Percentiles rank a stretch among this genome's conserved stretches.
These are phyloP conservation scores for Orbilia oligospora DNA, from an alignment of 2,329 filamentous ascomycete species.

Conservation along the genomic window DNA sequence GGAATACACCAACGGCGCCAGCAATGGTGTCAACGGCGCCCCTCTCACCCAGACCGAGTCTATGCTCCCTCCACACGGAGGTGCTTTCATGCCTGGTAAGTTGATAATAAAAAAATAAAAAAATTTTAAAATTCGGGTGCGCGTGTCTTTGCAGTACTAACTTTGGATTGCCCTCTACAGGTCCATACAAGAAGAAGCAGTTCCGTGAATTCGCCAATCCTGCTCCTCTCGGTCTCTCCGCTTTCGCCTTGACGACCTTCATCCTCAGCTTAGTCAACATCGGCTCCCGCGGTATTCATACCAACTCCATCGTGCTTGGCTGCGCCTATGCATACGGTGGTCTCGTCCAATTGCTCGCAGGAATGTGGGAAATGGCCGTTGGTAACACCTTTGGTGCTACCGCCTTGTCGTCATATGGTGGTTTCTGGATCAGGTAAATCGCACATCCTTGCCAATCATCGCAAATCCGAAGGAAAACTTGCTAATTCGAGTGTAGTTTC, in stretches of 20 bases:
- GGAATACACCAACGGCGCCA: constrained; percentile 54
- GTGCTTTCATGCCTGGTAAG: constrained; percentile 79
- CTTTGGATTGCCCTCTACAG: constrained; percentile 8
- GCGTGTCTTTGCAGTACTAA: constrained; percentile 11
- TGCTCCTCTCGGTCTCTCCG: constrained; percentile 80
- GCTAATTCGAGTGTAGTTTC: constrained; percentile 68
- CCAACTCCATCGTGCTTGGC: constrained; percentile 78
- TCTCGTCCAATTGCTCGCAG: constrained; percentile 82
- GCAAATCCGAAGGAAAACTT: neutral
- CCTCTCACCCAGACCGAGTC: constrained; percentile 51
- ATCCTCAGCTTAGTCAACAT: constrained; percentile 82
- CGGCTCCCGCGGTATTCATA: constrained; percentile 73
- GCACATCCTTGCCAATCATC: neutral
- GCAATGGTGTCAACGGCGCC: constrained; percentile 37
- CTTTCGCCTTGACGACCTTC: constrained; percentile 87
- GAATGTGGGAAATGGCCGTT: constrained; percentile 94
- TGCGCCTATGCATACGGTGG: constrained; percentile 83
- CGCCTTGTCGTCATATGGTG: constrained; percentile 83
- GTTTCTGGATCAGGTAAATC: constrained; percentile 78
- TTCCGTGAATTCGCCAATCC: constrained; percentile 84
- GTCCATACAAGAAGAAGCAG: constrained; percentile 73
- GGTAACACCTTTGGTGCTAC: constrained; percentile 90
- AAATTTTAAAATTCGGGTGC: neutral
- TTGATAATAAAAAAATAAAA: no score
- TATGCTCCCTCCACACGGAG: constrained; percentile 75